Evolutionary conservation across 257 asterid genomes (phyloP).

Genomic region (Handroanthus guayacan): DNA sequence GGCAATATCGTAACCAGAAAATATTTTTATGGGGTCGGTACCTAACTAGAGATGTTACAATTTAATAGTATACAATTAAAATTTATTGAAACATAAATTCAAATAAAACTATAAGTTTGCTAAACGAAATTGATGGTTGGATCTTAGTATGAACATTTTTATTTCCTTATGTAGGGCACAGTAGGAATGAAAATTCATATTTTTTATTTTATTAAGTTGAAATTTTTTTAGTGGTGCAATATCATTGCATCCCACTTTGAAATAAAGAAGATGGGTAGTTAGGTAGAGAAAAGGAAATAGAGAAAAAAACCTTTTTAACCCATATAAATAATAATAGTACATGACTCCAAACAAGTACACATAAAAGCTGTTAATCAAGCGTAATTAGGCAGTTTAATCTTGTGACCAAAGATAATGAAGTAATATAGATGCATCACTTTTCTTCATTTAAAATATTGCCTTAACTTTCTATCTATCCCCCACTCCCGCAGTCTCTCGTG

Average conservation of each 20-base stretch:
- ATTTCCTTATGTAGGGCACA: too few relatives aligned
- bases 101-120: too few relatives aligned
- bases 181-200: too few relatives aligned
- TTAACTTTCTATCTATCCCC: constrained; percentile 1
- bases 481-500: constrained; percentile 1
- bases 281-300: not conserved
- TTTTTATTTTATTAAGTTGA: not conserved
- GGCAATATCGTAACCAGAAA: too few relatives aligned
- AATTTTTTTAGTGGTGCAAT: not conserved
- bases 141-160: too few relatives aligned
- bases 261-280: not conserved
- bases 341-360: constrained; percentile 4
- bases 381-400: constrained; percentile 20
- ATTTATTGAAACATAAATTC: too few relatives aligned
- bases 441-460: not conserved
- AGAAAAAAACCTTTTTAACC: not conserved
- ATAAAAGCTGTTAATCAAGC: constrained; percentile 8
- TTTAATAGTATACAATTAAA: too few relatives aligned
- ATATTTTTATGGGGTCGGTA: too few relatives aligned
- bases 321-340: not conserved
- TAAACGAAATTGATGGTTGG: too few relatives aligned
- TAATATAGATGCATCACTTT: constrained; percentile 1
- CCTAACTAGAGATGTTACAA: too few relatives aligned
- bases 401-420: constrained; percentile 11
- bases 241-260: not conserved